A percentile compares a stretch with the other conserved stretches of the same genome.
Evolutionary conservation across 306 rosid species (phyloP).

Genomic region (Arachis stenosperma): DNA sequence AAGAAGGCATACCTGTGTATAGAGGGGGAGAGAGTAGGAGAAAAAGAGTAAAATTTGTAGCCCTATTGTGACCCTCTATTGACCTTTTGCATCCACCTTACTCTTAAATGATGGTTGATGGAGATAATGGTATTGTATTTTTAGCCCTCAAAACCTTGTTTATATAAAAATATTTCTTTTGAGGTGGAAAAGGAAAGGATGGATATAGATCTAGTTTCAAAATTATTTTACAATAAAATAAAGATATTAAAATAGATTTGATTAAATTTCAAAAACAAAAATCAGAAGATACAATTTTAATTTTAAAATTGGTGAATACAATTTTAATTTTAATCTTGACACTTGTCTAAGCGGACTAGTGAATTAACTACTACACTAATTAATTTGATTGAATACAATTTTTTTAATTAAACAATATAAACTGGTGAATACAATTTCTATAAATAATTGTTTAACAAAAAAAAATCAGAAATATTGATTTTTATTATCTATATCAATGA

Average conservation of each 20-base stretch:
- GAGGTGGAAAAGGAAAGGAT: background rate
- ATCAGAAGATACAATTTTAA: too few species aligned
- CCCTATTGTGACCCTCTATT: constrained; percentile 34
- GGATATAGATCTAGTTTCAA: background rate
- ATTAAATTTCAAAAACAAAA: too few species aligned
- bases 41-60: background rate
- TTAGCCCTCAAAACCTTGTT: background rate
- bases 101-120: background rate
- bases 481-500: too few species aligned
- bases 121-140: background rate
- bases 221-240: background rate
- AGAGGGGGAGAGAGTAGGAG: background rate
- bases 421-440: too few species aligned
- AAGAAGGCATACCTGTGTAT: constrained; percentile 41
- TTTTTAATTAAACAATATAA: too few species aligned
- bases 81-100: constrained; percentile 18
- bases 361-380: too few species aligned
- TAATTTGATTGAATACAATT: too few species aligned
- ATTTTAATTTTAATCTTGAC: too few species aligned
- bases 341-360: too few species aligned
- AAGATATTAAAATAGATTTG: background rate
- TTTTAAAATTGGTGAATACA: too few species aligned
- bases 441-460: too few species aligned
- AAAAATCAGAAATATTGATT: too few species aligned
- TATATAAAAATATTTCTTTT: background rate